Evolutionary conservation across 345 rosid genomes (phyloP), one percentile per base, ranked within the genome.

Genomic region (Eucalyptus curtisii): DNA sequence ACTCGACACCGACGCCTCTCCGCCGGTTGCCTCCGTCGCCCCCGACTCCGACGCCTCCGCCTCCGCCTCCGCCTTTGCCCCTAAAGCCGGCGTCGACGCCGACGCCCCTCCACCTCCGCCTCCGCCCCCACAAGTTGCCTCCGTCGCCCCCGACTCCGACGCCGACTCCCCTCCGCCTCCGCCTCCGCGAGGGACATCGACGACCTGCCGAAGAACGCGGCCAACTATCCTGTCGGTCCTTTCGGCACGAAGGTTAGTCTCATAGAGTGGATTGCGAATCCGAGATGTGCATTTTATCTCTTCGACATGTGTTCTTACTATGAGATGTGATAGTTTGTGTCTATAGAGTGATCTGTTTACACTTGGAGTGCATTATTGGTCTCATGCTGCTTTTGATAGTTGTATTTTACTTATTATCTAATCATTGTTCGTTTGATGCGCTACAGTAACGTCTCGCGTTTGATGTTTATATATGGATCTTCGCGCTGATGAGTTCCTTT

Each of bases 241-340:
- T 96, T 96, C 86, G 98, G 99, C 88, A 95, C 97, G 10, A 96
- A 97, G 98, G 99, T 96, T 87, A 53, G 96, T 89, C 52, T 64
- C 33, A 61, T 61, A 61, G 33, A 61, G 68, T 30, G 30, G 68
- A 61, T 27, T 61, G 68, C 17, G 17, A 27, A 61, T 61, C 33
- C 25, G 33, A 30, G 71, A 61, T 27, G 8, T 61, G 33, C 71
- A 13, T 30, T 61, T 61, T 61, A 30, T 30, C 71, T 61, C 71
- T 61, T 61, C 33, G 8, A 13, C 71, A 4, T 61, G 9, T 12
- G 33, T 61, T 61, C 17, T 30, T 61, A 13, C n/a, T 61, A 15
- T 14, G 13, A 30, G 33, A 27, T 61, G 71, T 30, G 71, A 30
- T 30, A 2, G 16, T 30, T 61, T 13, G 17, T 61, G 33, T 61